These are phyloP conservation scores for Isabelozyma gotoi DNA, from an alignment of 805 yeast species.

Conservation along the genomic window DNA sequence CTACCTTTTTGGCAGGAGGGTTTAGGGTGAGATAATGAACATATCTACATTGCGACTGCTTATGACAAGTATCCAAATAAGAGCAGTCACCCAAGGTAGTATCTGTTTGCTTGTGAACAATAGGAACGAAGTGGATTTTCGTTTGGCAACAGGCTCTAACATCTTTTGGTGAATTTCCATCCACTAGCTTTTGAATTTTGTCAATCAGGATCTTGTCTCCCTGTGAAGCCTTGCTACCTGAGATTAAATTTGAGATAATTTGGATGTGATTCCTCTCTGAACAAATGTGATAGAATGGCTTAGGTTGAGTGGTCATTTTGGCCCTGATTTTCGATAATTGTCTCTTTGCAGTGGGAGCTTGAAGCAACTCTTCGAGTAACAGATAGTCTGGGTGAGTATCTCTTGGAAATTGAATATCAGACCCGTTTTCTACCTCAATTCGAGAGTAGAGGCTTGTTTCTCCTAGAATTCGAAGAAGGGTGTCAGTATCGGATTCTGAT, in stretches of 20 bases:
- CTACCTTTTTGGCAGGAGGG: constrained; percentile 25
- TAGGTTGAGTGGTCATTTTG: constrained; percentile 31
- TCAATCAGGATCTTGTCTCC: neutral
- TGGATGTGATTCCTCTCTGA: constrained; percentile 36
- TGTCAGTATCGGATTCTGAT: neutral
- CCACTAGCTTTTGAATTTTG: neutral
- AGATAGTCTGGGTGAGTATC: constrained; percentile 2
- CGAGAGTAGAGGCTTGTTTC: neutral
- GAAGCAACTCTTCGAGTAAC: constrained; percentile 17
- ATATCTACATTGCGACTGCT: constrained; percentile 74
- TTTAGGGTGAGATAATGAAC: constrained; percentile 66
- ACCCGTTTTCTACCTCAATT: neutral
- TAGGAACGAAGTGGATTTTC: constrained; percentile 30
- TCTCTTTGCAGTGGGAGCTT: constrained; percentile 39
- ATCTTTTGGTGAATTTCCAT: neutral
- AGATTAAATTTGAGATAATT: constrained; percentile 15
- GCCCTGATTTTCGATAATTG: constrained; percentile 41
- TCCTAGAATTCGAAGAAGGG: neutral
- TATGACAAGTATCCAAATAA: constrained; percentile 90
- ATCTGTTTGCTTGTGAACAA: constrained; percentile 58
- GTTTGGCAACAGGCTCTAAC: constrained; percentile 17
- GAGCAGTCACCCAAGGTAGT: constrained; percentile 82
- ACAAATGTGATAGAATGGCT: constrained; percentile 54
- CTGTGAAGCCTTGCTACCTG: neutral
- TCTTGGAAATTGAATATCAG: neutral